These are phyloP conservation scores for Gleditsia sinensis DNA, from an alignment of 306 rosid species.

Conservation along the genomic window DNA sequence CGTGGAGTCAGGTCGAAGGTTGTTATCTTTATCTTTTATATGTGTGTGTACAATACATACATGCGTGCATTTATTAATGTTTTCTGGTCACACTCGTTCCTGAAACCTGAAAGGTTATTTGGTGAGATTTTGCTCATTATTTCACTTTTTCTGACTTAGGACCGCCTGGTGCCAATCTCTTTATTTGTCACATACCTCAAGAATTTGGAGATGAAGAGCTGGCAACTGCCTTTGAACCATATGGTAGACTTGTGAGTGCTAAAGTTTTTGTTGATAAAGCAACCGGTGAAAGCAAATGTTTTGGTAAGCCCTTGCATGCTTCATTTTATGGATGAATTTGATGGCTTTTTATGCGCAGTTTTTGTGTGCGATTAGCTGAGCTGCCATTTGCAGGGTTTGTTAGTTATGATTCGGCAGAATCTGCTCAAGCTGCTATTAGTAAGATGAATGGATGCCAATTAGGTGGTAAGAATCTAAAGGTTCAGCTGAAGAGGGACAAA, in stretches of 20 bases:
- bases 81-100: slow-evolving; percentile 13
- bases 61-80: neutral
- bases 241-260: slow-evolving; percentile 90
- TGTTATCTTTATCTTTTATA: slow-evolving; percentile 33
- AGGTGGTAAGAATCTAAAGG: slow-evolving; percentile 90
- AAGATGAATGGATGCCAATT: slow-evolving; percentile 89
- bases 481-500: slow-evolving; percentile 95
- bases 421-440: slow-evolving; percentile 80
- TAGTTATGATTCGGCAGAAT: slow-evolving; percentile 81
- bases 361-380: slow-evolving; percentile 34
- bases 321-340: slow-evolving; percentile 24
- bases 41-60: neutral
- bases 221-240: slow-evolving; percentile 76
- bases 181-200: slow-evolving; percentile 98
- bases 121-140: slow-evolving; percentile 35
- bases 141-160: slow-evolving; percentile 58
- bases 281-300: slow-evolving; percentile 95
- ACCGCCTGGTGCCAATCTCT: slow-evolving; percentile 95
- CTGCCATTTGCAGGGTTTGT: slow-evolving; percentile 78
- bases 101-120: slow-evolving; percentile 2
- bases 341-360: slow-evolving; percentile 16
- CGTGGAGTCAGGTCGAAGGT: slow-evolving; percentile 91
- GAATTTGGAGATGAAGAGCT: slow-evolving; percentile 92
- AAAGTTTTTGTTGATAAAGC: slow-evolving; percentile 96
- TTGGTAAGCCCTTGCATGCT: slow-evolving; percentile 64